Evolutionary conservation across 768 basidiomycete genomes (phyloP).

Genomic region (Xerocomellus amylosporus): DNA sequence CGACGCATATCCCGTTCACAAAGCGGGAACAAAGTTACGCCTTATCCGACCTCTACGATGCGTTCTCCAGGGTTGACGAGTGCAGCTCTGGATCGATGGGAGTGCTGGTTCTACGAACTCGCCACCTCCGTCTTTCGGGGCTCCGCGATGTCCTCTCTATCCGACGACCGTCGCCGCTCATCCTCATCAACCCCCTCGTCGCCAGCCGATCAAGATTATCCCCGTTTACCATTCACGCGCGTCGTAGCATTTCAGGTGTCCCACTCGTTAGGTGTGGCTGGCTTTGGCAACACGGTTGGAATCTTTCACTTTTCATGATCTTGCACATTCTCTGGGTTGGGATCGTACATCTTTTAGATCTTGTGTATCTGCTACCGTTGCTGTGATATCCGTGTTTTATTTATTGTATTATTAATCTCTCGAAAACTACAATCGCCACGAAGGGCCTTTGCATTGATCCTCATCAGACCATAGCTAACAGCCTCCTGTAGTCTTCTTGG

Average conservation of each 20-base stretch:
- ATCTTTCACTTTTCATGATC: constrained; percentile 26
- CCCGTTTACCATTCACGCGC: constrained; percentile 78
- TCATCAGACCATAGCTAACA: constrained; percentile 53
- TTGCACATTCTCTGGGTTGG: background rate
- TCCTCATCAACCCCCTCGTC: constrained; percentile 3
- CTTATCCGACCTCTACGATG: constrained; percentile 12
- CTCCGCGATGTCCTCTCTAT: constrained; percentile 50
- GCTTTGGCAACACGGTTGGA: constrained; percentile 70
- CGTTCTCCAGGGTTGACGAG: constrained; percentile 48
- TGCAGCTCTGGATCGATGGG: constrained; percentile 77
- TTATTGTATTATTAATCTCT: constrained; percentile 25
- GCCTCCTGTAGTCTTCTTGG: constrained; percentile 77
- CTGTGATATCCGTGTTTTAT: constrained; percentile 17
- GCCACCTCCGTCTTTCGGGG: constrained; percentile 45
- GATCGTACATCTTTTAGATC: background rate
- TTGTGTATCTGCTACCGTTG: constrained; percentile 18
- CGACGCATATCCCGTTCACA: constrained; percentile 57
- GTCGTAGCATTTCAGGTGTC: constrained; percentile 57
- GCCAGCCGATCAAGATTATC: constrained; percentile 27
- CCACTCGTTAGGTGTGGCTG: constrained; percentile 55
- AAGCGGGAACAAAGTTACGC: constrained; percentile 28
- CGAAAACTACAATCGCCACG: background rate
- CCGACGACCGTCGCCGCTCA: constrained; percentile 19
- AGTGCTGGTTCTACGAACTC: constrained; percentile 76
- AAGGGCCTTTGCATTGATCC: background rate